phyloP scores from a whole-genome alignment of 179 eudicot genomes.

The Beta lomatogona region DNA sequence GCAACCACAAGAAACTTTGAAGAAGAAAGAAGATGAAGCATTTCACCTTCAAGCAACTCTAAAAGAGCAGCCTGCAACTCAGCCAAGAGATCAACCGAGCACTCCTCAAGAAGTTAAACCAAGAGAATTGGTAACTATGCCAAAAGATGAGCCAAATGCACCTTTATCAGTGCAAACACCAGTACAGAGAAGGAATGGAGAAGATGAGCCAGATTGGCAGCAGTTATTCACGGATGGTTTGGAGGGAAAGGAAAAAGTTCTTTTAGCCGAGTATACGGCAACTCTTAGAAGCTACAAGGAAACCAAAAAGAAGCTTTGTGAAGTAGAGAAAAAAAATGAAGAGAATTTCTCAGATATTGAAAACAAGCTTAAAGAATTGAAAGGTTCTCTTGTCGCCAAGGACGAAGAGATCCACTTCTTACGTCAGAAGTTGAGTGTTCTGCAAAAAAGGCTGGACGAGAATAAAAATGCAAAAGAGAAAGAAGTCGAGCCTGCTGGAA shows the following conservation, averaged over 20 bases:
- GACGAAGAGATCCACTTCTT: conserved; percentile 66
- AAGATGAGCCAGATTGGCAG: conserved; percentile 55
- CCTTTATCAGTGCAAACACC: conserved; percentile 13
- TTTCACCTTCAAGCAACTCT: conserved; percentile 6
- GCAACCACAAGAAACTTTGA: conserved; percentile 22
- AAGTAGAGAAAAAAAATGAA: conserved; percentile 55
- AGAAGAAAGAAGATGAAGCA: conserved; percentile 32
- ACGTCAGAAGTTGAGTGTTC: conserved; percentile 44
- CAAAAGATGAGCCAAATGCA: conserved; percentile 15
- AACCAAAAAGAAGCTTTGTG: conserved; percentile 55
- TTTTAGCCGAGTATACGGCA: conserved; percentile 58
- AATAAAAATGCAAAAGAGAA: conserved; percentile 27
- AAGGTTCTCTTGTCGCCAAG: conserved; percentile 50
- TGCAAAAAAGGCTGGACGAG: conserved; percentile 44
- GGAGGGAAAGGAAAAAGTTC: conserved; percentile 72
- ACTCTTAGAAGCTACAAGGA: conserved; percentile 65
- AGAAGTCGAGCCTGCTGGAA: conserved; percentile 22
- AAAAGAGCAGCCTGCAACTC: conserved; percentile 6
- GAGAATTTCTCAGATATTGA: conserved; percentile 43
- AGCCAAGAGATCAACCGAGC: conserved; percentile 1
- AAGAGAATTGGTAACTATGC: conserved; percentile 6
- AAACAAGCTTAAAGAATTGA: conserved; percentile 54
- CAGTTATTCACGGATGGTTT: conserved; percentile 51
- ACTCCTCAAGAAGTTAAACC: conserved; percentile 23
- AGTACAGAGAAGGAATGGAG: conserved; percentile 24